A percentile compares a stretch with the other conserved stretches of the same genome.
Conservation (phyloP, 2,329 filamentous ascomycete species). For the Ceratocystis eucalypticola region DNA sequence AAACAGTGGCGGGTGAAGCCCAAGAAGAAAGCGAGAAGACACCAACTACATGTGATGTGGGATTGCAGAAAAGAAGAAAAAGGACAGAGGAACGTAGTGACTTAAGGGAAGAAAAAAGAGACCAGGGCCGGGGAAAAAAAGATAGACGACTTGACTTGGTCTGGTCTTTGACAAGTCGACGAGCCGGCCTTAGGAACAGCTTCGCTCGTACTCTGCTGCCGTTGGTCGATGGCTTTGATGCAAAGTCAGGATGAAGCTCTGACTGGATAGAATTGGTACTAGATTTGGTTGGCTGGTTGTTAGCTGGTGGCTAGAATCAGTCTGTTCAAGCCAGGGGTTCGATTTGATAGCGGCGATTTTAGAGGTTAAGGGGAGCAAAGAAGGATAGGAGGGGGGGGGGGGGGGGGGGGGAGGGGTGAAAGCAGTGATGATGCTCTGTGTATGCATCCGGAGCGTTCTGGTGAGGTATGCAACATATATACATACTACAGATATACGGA, state of each 20-base stretch:
- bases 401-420: not conserved
- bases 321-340: slow-evolving; percentile 2
- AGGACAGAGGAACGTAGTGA: not conserved
- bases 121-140: not conserved
- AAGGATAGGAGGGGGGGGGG: not conserved
- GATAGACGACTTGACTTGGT: not conserved
- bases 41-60: not conserved
- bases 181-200: not conserved
- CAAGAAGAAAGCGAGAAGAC: not conserved
- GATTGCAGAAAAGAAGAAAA: not conserved
- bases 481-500: not conserved
- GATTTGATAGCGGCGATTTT: not conserved
- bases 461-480: not conserved
- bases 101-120: not conserved
- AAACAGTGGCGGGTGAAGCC: slow-evolving; percentile 4
- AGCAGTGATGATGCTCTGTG: not conserved
- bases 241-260: not conserved
- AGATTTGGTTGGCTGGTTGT: not conserved
- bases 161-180: not conserved
- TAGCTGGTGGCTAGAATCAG: not conserved
- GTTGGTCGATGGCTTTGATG: not conserved
- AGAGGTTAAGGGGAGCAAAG: not conserved
- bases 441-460: not conserved
- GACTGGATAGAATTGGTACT: slow-evolving; percentile 2
- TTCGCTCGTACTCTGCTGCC: not conserved